Evolutionary conservation across 179 eudicot genomes (phyloP).

Genomic region (Nepenthes alata): DNA sequence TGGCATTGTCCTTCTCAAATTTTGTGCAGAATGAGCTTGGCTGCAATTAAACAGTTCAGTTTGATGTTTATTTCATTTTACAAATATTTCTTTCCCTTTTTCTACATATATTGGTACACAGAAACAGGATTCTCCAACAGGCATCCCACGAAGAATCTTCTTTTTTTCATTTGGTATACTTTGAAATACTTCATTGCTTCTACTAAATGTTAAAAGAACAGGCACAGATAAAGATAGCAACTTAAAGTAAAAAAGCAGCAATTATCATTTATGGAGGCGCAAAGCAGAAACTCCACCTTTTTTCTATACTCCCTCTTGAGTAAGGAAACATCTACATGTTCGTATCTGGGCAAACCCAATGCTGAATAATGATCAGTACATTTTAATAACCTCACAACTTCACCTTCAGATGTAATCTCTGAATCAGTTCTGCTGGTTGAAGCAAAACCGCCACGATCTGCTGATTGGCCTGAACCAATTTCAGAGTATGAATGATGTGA

Average conservation of each 20-base stretch:
- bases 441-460: conserved; percentile 59
- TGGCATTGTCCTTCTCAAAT: too few relatives aligned
- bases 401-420: conserved; percentile 82
- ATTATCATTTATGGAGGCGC: not conserved
- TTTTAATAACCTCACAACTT: conserved; percentile 73
- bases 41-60: too few relatives aligned
- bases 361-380: conserved; percentile 88
- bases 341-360: conserved; percentile 64
- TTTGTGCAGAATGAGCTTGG: too few relatives aligned
- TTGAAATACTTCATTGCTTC: too few relatives aligned
- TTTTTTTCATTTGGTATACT: too few relatives aligned
- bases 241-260: not conserved
- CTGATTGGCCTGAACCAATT: conserved; percentile 33
- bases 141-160: too few relatives aligned
- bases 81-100: too few relatives aligned
- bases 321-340: conserved; percentile 51
- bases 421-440: conserved; percentile 84
- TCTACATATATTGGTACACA: not conserved
- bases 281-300: conserved; percentile 38
- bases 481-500: conserved; percentile 34
- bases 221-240: not conserved
- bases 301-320: conserved; percentile 80
- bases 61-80: too few relatives aligned
- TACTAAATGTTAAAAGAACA: too few relatives aligned
- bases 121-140: not conserved